These are phyloP conservation scores for Elsinoe fawcettii DNA, from an alignment of 2,329 filamentous ascomycete species.

Conservation along the genomic window DNA sequence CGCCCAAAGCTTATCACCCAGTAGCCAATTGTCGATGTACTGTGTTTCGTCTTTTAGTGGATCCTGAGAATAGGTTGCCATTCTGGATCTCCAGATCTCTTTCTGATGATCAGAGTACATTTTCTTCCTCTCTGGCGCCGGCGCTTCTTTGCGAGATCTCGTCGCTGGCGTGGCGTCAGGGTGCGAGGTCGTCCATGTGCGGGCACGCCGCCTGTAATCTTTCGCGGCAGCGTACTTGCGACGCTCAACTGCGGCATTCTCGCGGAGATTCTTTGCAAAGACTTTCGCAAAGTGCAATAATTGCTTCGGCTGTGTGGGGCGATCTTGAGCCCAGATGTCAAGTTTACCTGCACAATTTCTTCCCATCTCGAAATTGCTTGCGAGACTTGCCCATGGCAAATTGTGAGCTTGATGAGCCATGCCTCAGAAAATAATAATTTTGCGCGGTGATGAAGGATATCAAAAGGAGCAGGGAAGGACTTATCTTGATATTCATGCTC, in stretches of 20 bases:
- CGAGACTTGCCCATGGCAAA: conserved; percentile 1
- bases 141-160: not conserved
- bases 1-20: not conserved
- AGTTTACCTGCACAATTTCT: not conserved
- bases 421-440: not conserved
- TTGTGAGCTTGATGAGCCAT: conserved; percentile 11
- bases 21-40: conserved; percentile 4
- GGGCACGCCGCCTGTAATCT: not conserved
- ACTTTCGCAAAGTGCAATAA: not conserved
- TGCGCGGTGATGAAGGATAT: not conserved
- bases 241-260: not conserved
- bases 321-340: conserved; percentile 3
- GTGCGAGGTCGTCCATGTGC: not conserved
- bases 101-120: not conserved
- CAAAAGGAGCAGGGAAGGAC: not conserved
- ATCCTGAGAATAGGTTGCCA: not conserved
- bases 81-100: not conserved
- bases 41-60: not conserved
- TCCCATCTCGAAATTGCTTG: not conserved
- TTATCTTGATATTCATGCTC: not conserved
- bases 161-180: not conserved
- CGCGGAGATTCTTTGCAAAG: conserved; percentile 1
- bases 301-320: not conserved
- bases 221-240: not conserved
- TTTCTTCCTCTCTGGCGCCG: not conserved